Percentiles rank a stretch among this genome's conserved stretches.
Conservation (phyloP, 2,329 filamentous ascomycete species). For the Hirsutella thompsonii region DNA sequence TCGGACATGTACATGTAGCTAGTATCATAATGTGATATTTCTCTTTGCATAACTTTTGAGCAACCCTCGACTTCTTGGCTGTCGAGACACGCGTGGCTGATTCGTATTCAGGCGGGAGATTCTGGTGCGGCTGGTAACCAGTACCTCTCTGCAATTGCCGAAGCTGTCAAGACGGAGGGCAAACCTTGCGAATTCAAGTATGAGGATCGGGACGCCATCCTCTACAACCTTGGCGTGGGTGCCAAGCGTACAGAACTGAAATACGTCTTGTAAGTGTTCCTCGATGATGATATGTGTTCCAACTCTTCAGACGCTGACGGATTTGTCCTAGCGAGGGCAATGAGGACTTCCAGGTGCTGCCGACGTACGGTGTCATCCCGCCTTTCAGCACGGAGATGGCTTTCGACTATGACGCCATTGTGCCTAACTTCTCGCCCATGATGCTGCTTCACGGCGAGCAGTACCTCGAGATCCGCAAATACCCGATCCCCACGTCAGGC, state of each 20-base stretch:
- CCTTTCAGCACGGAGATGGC: constrained; percentile 74
- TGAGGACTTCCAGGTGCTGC: constrained; percentile 86
- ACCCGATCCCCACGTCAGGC: constrained; percentile 76
- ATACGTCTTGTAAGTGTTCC: constrained; percentile 54
- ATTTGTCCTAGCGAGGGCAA: constrained; percentile 52
- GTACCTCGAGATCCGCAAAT: constrained; percentile 88
- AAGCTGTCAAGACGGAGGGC: constrained; percentile 59
- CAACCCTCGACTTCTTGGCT: neutral
- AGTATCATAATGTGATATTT: constrained; percentile 6
- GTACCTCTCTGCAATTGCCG: constrained; percentile 62
- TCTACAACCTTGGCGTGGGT: constrained; percentile 92
- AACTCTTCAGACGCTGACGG: neutral
- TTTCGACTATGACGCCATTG: constrained; percentile 68
- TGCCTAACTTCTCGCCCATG: constrained; percentile 96
- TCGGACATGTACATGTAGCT: constrained; percentile 8
- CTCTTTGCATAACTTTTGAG: neutral
- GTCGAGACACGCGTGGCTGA: constrained; percentile 7
- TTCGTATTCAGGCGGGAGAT: constrained; percentile 8
- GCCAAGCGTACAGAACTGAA: constrained; percentile 81
- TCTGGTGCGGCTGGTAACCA: constrained; percentile 37
- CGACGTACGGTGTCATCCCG: constrained; percentile 95
- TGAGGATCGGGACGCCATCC: constrained; percentile 75
- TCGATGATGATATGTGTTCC: constrained; percentile 2
- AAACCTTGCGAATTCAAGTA: constrained; percentile 67
- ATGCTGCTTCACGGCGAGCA: constrained; percentile 99